Evolutionary conservation across 2,329 filamentous ascomycete species (phyloP), one percentile per base, ranked within the genome.

Genomic region (Aspergillus aculeatinus): DNA sequence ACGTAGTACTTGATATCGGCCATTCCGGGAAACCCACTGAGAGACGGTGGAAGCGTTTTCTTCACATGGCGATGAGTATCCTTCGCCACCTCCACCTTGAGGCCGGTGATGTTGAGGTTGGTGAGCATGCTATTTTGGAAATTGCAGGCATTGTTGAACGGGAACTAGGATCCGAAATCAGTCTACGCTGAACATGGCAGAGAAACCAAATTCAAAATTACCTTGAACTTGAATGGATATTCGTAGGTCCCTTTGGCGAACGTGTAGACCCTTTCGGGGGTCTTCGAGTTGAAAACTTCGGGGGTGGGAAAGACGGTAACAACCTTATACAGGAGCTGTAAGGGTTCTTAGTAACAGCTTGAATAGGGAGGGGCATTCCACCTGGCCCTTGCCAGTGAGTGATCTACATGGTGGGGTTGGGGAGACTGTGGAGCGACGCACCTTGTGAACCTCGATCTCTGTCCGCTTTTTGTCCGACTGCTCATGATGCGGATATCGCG

Each of bases 1-100:
- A 98, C 84, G 73, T 91, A 99, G 77, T 99, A 99, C 67, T 88
- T 85, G 61, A 98, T 93, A 76, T 96, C 92, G 23, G 93, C 94
- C 74, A 93, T 87, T 33, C 89, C 89, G 0, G 91, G 91, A 66
- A 95, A 93, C 3, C 91, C 92, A n/a, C 85, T 90, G 57, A 98
- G 80, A 4, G 92, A 96, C 0, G 95, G 95, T 5, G 95, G 95
- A 11, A 99, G 81, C 0, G 93, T 96, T 67, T 87, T 87, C 71
- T 90, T 95, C 64, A 95, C 86, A 78, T 99, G 95, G 51, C 78
- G 79, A 58, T 75, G 73, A 9, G 71, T 74, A 60, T 80, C 77
- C 54, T 74, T 74, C 25, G 76, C 76, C 64, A 81, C 74, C 60
- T 81, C 79, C 4, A 81, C 69, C 59, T 76, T 77, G 58, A 81